A percentile compares a stretch with the other conserved stretches of the same genome.
phyloP scores from a whole-genome alignment of 495 filamentous ascomycete genomes.

The Xylaria acuta region DNA sequence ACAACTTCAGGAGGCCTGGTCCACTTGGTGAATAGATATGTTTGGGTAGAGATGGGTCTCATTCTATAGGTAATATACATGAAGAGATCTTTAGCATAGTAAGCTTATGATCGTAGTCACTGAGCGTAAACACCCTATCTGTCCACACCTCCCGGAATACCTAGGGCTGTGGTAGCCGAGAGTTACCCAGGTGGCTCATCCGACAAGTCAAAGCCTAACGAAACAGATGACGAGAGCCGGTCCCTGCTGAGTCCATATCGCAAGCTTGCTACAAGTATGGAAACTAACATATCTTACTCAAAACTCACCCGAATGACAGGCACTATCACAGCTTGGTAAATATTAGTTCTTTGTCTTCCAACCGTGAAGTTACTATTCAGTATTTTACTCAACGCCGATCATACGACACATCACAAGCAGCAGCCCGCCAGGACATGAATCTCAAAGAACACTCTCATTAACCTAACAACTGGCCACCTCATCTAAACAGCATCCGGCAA shows the following conservation, averaged over 20 bases:
- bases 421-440: background rate
- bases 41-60: too few relatives aligned
- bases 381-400: background rate
- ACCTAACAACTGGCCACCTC: background rate
- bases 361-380: background rate
- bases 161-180: too few relatives aligned
- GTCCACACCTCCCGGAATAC: too few relatives aligned
- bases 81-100: too few relatives aligned
- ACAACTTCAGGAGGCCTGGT: too few relatives aligned
- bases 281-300: background rate
- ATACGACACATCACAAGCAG: slow-evolving; percentile 1
- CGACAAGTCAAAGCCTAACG: background rate
- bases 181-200: background rate
- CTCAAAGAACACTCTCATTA: slow-evolving; percentile 23
- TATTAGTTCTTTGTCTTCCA: background rate
- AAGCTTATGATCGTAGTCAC: too few relatives aligned
- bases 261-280: background rate
- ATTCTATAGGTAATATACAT: too few relatives aligned
- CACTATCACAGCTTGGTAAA: background rate
- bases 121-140: too few relatives aligned
- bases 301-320: background rate
- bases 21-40: too few relatives aligned
- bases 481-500: slow-evolving; percentile 82
- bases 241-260: too few relatives aligned
- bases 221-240: background rate